Conservation (phyloP, 768 basidiomycete genomes). For the Lentinula guzmanii region DNA sequence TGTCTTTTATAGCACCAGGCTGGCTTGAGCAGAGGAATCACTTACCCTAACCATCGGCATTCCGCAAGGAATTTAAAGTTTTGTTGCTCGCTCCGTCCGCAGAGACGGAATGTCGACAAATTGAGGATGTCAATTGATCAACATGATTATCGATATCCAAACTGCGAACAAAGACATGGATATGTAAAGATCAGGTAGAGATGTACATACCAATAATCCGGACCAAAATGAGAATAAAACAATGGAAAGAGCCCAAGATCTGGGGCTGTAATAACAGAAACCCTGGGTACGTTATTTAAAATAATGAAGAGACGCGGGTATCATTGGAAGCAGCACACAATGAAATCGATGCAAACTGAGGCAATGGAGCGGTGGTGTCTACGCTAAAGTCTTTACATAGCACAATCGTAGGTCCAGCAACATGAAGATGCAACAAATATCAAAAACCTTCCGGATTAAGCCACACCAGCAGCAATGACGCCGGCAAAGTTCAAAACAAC, state of each 20-base stretch:
- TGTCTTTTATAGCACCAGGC: not conserved
- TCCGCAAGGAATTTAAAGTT: not conserved
- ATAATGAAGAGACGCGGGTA: not conserved
- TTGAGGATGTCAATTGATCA: not conserved
- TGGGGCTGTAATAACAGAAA: not conserved
- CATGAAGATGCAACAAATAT: not conserved
- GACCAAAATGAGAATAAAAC: not conserved
- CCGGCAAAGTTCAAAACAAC: constrained; percentile 5
- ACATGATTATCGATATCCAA: not conserved
- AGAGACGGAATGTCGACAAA: not conserved
- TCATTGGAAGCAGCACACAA: not conserved
- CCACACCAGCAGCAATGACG: not conserved
- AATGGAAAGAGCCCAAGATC: not conserved
- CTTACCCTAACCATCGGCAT: not conserved
- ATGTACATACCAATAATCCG: not conserved
- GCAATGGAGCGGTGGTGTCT: not conserved
- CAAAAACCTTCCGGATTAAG: not conserved
- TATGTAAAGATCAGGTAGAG: not conserved
- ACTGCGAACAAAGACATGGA: not conserved
- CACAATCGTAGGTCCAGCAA: not conserved
- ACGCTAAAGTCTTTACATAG: not conserved
- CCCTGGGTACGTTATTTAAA: not conserved
- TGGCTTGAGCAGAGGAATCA: too few species aligned
- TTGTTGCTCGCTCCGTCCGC: not conserved
- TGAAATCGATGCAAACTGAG: not conserved